Base-by-base conservation (phyloP, 2,329 filamentous ascomycete species). In the Biscogniauxia sp. region DNA sequence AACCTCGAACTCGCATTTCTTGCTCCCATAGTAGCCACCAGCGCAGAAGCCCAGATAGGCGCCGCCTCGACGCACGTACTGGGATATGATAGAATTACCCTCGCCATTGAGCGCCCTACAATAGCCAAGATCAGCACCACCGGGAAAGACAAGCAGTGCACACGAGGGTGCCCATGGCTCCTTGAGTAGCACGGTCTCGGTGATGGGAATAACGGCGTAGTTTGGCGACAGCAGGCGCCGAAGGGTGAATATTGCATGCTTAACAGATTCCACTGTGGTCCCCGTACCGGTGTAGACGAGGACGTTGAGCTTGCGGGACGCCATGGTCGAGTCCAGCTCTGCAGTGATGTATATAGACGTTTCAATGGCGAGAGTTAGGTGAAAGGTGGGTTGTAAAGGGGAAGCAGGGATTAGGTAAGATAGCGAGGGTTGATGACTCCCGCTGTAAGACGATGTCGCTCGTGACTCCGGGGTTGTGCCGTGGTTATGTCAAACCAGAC, bases 221-320 rank as follows among this genome's bases (percentile, higher is more conserved):
- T 93, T 90, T 55, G 93, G 90, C 3, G 92, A 91, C 23, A 98
- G 87, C 4, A 98, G 84, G 45, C 91, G 88, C 62, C 93, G 91
- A 19, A 99, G 85, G 20, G 92, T 90, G 79, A 90, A 93, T 62
- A 97, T 84, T 75, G 91, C 94, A 74, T 98, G 94, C 54, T 91
- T 88, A 63, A 98, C 92, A 17, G 93, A 97, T 72, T 95, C 91
- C 56, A 90, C 82, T 9, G 93, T 96, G 51, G 90, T 92, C 64
- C 95, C 95, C 72, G 88, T 86, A 69, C 94, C 93, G 92, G 92
- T 90, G 73, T 98, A 98, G 56, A 99, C 92, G 66, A 98, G 84
- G 59, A 99, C 89, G 74, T 99, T 98, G 79, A 97, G 84, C 73
- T 87, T 89, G 72, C 85, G 86, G 26, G 82, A 78, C 8, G 86